Percentiles rank a stretch among this genome's conserved stretches.
Evolutionary conservation across 2,329 filamentous ascomycete species (phyloP).

Genomic region (Penicillium expansum): DNA sequence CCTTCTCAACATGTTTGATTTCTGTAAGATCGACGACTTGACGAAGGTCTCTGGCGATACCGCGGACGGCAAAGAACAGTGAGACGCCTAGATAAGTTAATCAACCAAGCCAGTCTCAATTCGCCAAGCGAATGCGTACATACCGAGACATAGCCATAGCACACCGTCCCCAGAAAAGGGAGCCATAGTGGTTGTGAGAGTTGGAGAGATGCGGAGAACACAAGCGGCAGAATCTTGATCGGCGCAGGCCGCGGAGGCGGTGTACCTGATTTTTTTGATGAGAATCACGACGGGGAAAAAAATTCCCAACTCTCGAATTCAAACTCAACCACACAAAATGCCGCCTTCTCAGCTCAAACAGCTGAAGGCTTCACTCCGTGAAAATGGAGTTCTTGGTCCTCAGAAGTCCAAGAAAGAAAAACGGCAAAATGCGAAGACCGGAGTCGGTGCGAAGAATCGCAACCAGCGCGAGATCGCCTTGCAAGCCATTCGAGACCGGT

Average conservation of each 20-base stretch:
- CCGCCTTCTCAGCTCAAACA: constrained; percentile 94
- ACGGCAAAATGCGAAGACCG: constrained; percentile 67
- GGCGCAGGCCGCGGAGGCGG: constrained; percentile 31
- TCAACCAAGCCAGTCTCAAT: fast-evolving
- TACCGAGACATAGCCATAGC: constrained; percentile 43
- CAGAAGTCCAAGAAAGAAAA: constrained; percentile 96
- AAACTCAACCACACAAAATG: constrained; percentile 55
- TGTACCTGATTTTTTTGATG: constrained; percentile 32
- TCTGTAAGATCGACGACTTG: constrained; percentile 49
- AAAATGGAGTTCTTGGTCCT: constrained; percentile 85
- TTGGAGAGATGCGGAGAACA: constrained; percentile 22
- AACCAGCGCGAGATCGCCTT: constrained; percentile 74
- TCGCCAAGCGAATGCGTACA: background rate
- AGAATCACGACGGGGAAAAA: constrained; percentile 24
- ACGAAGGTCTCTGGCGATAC: constrained; percentile 54
- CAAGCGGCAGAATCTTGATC: constrained; percentile 30
- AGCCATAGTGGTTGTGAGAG: constrained; percentile 28
- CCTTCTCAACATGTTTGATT: constrained; percentile 63
- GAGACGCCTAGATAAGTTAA: constrained; percentile 33
- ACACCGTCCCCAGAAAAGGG: constrained; percentile 37
- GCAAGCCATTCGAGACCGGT: constrained; percentile 84
- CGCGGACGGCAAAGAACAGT: constrained; percentile 52
- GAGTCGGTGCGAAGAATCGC: constrained; percentile 68
- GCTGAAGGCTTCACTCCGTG: constrained; percentile 83
- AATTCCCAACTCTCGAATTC: constrained; percentile 23